Percentiles rank a stretch among this genome's conserved stretches.
phyloP scores from a whole-genome alignment of 2,329 filamentous ascomycete species.

The Epichloe hybrida region DNA sequence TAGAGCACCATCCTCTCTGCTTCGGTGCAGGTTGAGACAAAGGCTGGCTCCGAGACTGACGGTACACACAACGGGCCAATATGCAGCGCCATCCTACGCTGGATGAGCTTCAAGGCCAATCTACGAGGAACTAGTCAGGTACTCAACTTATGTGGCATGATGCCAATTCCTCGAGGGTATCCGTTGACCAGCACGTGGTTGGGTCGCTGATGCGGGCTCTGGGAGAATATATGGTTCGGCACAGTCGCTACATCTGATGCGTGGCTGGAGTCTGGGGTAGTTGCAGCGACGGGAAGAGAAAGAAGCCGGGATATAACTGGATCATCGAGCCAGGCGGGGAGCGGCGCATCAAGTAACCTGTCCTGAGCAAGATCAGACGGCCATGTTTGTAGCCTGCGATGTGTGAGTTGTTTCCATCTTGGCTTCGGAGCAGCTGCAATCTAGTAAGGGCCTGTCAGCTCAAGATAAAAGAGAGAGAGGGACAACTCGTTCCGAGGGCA shows the following conservation, averaged over 20 bases:
- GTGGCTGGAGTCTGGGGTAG: not conserved
- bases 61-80: constrained; percentile 79
- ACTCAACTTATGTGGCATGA: constrained; percentile 76
- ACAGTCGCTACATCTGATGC: not conserved
- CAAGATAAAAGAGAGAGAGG: not conserved
- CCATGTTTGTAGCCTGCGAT: constrained; percentile 81
- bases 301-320: constrained; percentile 53
- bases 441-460: constrained; percentile 17
- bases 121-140: constrained; percentile 9
- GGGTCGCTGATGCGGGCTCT: constrained; percentile 60
- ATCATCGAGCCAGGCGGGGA: constrained; percentile 62
- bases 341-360: constrained; percentile 57
- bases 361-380: constrained; percentile 72
- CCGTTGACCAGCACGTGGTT: constrained; percentile 95
- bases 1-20: constrained; percentile 46
- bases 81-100: constrained; percentile 61
- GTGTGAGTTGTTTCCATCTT: constrained; percentile 77
- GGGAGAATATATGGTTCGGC: constrained; percentile 33
- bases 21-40: constrained; percentile 63
- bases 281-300: constrained; percentile 29
- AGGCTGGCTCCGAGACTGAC: constrained; percentile 70
- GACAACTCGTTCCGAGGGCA: not conserved
- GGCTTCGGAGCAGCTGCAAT: constrained; percentile 54
- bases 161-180: constrained; percentile 77
- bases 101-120: constrained; percentile 19